A percentile compares a stretch with the other conserved stretches of the same genome.
phyloP scores from a whole-genome alignment of 2,329 filamentous ascomycete species.

The Colletotrichum musae region DNA sequence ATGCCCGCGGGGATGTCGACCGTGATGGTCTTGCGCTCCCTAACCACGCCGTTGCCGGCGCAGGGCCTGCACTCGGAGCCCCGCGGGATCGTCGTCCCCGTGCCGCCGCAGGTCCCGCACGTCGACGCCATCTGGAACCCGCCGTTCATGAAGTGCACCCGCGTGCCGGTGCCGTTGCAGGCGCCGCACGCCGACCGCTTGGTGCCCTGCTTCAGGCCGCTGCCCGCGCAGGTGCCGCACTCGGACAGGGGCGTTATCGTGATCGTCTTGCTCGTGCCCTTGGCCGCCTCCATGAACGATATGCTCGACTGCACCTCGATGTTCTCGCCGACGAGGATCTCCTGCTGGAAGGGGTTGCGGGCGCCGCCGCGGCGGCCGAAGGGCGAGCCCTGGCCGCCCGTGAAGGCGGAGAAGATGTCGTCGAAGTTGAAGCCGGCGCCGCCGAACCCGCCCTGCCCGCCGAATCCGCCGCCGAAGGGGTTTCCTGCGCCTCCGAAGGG shows the following conservation, averaged over 20 bases:
- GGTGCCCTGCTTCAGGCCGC: slow-evolving; percentile 85
- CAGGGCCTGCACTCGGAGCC: slow-evolving; percentile 88
- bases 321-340: slow-evolving; percentile 92
- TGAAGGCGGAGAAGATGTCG: slow-evolving; percentile 92
- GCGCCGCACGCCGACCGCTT: slow-evolving; percentile 80
- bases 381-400: slow-evolving; percentile 66
- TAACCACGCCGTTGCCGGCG: slow-evolving; percentile 84
- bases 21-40: slow-evolving; percentile 85
- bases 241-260: slow-evolving; percentile 84
- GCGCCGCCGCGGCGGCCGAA: slow-evolving; percentile 69
- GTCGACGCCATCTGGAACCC: slow-evolving; percentile 97
- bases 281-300: slow-evolving; percentile 96
- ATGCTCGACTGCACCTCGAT: slow-evolving; percentile 96
- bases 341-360: slow-evolving; percentile 80
- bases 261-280: slow-evolving; percentile 91
- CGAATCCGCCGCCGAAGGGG: slow-evolving; percentile 72
- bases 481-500: slow-evolving; percentile 76
- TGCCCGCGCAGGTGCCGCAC: slow-evolving; percentile 87
- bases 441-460: slow-evolving; percentile 78
- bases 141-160: slow-evolving; percentile 90
- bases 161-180: slow-evolving; percentile 89
- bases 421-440: slow-evolving; percentile 93
- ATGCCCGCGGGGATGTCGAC: slow-evolving; percentile 96
- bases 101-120: slow-evolving; percentile 85
- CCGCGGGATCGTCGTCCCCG: slow-evolving; percentile 81